These are phyloP conservation scores for Epichloe bromicola DNA, from an alignment of 2,329 filamentous ascomycete genomes.

Conservation along the genomic window DNA sequence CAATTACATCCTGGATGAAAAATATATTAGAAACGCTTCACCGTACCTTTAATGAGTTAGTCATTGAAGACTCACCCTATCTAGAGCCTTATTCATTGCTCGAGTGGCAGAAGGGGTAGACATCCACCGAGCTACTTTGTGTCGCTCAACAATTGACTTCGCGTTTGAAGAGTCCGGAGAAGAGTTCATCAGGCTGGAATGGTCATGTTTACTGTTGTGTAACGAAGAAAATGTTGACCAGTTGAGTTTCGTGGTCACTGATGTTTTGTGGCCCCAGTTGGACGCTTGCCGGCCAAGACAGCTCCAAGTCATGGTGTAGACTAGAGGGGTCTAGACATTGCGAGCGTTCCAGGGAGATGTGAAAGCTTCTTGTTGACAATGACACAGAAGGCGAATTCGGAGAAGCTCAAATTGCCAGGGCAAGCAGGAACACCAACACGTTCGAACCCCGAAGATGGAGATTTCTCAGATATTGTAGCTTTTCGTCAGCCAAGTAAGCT, in stretches of 20 bases:
- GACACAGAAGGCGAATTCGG: neutral
- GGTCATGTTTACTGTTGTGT: neutral
- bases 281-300: conserved; percentile 27
- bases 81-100: conserved; percentile 19
- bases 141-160: neutral
- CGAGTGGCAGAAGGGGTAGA: conserved; percentile 18
- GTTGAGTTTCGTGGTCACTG: neutral
- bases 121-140: conserved; percentile 12
- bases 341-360: neutral
- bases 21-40: neutral
- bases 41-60: neutral
- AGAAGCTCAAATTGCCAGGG: too few species aligned
- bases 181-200: neutral
- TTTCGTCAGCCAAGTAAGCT: too few species aligned
- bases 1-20: conserved; percentile 59
- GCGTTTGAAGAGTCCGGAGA: neutral
- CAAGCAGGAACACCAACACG: too few species aligned
- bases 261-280: conserved; percentile 13
- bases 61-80: conserved; percentile 15
- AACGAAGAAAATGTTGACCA: neutral
- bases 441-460: too few species aligned
- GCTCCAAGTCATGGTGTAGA: conserved; percentile 26
- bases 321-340: conserved; percentile 7
- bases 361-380: neutral
- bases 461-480: too few species aligned